Percentiles rank a stretch among this genome's conserved stretches.
phyloP scores from a whole-genome alignment of 352 stramenopile genomes.

The Globisporangium okanoganense region DNA sequence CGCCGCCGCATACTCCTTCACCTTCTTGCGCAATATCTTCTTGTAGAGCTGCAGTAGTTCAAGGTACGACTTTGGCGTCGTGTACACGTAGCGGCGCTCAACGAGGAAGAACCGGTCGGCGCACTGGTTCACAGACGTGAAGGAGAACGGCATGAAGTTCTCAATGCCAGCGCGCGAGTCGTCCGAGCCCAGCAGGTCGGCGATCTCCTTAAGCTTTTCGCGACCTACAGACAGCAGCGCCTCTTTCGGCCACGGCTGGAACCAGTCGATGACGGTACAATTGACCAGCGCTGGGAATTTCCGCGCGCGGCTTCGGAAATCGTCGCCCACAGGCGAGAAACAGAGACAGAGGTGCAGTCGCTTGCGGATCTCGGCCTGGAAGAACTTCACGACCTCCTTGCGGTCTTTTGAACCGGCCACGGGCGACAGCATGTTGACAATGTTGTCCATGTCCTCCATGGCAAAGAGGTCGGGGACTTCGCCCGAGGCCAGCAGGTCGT shows the following conservation, averaged over 20 bases:
- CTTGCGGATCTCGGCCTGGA: constrained; percentile 93
- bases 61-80: constrained; percentile 94
- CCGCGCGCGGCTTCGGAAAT: constrained; percentile 91
- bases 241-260: constrained; percentile 92
- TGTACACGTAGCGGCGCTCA: constrained; percentile 93
- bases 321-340: constrained; percentile 94
- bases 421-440: constrained; percentile 84
- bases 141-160: constrained; percentile 95
- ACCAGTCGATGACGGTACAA: constrained; percentile 96
- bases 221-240: constrained; percentile 90
- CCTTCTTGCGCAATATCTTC: constrained; percentile 90
- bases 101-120: constrained; percentile 88
- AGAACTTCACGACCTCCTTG: constrained; percentile 94
- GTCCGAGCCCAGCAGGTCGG: constrained; percentile 77
- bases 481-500: constrained; percentile 92
- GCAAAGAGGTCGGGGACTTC: constrained; percentile 95
- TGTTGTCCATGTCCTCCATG: constrained; percentile 92
- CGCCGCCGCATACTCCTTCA: constrained; percentile 83
- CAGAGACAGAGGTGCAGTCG: constrained; percentile 94
- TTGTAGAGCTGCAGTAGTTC: constrained; percentile 94
- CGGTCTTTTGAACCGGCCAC: constrained; percentile 83
- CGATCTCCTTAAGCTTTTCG: constrained; percentile 85
- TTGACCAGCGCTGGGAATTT: constrained; percentile 96
- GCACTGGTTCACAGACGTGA: constrained; percentile 91
- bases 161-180: constrained; percentile 87